Percentiles rank a stretch among this genome's conserved stretches.
Evolutionary conservation across 805 yeast genomes (phyloP).

Genomic region (Candida rishiriensis): DNA sequence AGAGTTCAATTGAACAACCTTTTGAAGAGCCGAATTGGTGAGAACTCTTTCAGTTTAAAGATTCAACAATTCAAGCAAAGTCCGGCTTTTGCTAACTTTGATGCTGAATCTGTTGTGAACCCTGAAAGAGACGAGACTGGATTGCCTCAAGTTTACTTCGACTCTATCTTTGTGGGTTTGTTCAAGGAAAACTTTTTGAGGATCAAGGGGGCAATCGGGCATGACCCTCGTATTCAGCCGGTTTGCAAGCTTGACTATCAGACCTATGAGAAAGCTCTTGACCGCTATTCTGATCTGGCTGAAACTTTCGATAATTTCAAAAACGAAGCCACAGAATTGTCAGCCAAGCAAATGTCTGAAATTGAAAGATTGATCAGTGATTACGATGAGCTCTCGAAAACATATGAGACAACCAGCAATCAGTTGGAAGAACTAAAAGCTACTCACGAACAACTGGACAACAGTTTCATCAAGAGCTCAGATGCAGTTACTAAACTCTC

Average conservation of each 20-base stretch:
- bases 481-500: conserved; percentile 23
- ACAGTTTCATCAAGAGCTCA: conserved; percentile 20
- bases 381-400: conserved; percentile 31
- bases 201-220: conserved; percentile 64
- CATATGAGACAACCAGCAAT: conserved; percentile 18
- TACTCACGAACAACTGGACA: conserved; percentile 22
- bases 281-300: conserved; percentile 22
- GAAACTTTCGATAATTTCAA: conserved; percentile 16
- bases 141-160: conserved; percentile 77
- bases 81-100: conserved; percentile 50
- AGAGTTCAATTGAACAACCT: conserved; percentile 58
- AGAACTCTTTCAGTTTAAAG: conserved; percentile 70
- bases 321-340: conserved; percentile 11
- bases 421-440: conserved; percentile 32
- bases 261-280: conserved; percentile 43
- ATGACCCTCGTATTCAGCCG: conserved; percentile 74
- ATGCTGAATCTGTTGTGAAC: conserved; percentile 43
- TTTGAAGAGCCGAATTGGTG: conserved; percentile 69
- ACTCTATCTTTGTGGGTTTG: conserved; percentile 54
- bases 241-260: conserved; percentile 60
- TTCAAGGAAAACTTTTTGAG: conserved; percentile 66
- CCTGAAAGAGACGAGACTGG: conserved; percentile 76
- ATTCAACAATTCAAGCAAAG: conserved; percentile 68
- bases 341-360: conserved; percentile 17
- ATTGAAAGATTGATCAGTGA: conserved; percentile 21